Evolutionary conservation across 441 rosid species (phyloP).

Genomic region (Capsella rubella): DNA sequence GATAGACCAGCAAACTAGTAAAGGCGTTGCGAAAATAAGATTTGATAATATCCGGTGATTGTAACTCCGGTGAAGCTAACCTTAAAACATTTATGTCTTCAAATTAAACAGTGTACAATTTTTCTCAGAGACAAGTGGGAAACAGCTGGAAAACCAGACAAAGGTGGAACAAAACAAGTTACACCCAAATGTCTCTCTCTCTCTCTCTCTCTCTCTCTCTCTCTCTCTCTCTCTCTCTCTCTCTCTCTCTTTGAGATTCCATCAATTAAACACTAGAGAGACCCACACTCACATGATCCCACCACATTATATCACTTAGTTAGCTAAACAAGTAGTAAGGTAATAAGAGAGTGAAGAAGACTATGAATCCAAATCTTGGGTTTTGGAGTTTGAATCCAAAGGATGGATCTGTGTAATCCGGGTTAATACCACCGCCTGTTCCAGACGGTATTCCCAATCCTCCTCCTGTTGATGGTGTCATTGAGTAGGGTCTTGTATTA

Average conservation of each 20-base stretch:
- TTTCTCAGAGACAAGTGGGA: slow-evolving; percentile 28
- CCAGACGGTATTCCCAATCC: slow-evolving; percentile 63
- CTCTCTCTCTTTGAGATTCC: slow-evolving; percentile 33
- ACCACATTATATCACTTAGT: slow-evolving; percentile 12
- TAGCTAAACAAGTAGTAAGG: slow-evolving; percentile 44
- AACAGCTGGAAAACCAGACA: slow-evolving; percentile 43
- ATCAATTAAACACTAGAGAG: slow-evolving; percentile 28
- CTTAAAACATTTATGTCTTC: slow-evolving; percentile 13
- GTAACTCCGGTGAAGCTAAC: slow-evolving; percentile 16
- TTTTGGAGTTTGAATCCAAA: slow-evolving; percentile 49
- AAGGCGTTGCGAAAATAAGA: too few species aligned
- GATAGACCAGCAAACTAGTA: too few species aligned
- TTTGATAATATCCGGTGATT: not conserved
- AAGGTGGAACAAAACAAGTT: slow-evolving; percentile 22
- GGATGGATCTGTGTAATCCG: slow-evolving; percentile 59
- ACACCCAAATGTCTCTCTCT: slow-evolving; percentile 1
- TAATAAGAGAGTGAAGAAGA: slow-evolving; percentile 34
- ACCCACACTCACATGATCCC: slow-evolving; percentile 39
- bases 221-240: slow-evolving; percentile 19
- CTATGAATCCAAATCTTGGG: slow-evolving; percentile 14
- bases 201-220: slow-evolving; percentile 15
- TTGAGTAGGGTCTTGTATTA: slow-evolving; percentile 53
- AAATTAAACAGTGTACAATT: slow-evolving; percentile 37
- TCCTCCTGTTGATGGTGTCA: slow-evolving; percentile 71
- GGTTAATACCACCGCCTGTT: slow-evolving; percentile 65